Evolutionary conservation across 108 stramenopile species (phyloP).

Genomic region (Cyclotella baltica): DNA sequence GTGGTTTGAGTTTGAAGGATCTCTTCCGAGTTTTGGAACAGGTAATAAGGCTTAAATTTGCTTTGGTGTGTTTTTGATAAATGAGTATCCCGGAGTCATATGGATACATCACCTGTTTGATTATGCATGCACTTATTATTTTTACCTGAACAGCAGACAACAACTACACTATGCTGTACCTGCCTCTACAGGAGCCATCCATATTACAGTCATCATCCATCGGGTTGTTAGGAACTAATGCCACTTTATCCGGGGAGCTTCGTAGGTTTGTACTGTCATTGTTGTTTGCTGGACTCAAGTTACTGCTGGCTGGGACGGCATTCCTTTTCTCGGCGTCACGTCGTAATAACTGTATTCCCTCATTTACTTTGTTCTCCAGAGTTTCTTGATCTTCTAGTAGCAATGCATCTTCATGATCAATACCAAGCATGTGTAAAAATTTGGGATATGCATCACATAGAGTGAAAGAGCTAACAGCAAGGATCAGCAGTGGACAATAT

Average conservation of each 20-base stretch:
- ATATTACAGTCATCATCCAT: conserved; percentile 13
- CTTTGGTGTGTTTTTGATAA: no score
- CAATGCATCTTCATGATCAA: conserved; percentile 70
- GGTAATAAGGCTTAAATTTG: no score
- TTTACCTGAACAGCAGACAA: no score
- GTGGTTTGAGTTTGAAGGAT: no score
- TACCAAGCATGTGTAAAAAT: conserved; percentile 51
- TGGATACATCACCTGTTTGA: no score
- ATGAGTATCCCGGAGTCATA: no score
- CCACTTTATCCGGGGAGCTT: conserved; percentile 13
- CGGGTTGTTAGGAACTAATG: background rate
- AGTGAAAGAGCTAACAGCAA: conserved; percentile 60
- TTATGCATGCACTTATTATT: no score
- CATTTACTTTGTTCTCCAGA: conserved; percentile 58
- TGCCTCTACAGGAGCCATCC: conserved; percentile 18
- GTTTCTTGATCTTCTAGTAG: conserved; percentile 56
- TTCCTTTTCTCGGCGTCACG: conserved; percentile 46
- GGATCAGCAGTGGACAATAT: conserved; percentile 63
- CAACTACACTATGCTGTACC: no score
- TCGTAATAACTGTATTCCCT: conserved; percentile 60
- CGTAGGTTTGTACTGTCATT: background rate
- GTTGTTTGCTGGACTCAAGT: background rate
- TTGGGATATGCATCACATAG: conserved; percentile 61
- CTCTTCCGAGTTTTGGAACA: no score
- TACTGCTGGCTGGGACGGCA: background rate